Evolutionary conservation across 2,329 filamentous ascomycete genomes (phyloP), one percentile per base, ranked within the genome.

Genomic region (Truncatella angustata): DNA sequence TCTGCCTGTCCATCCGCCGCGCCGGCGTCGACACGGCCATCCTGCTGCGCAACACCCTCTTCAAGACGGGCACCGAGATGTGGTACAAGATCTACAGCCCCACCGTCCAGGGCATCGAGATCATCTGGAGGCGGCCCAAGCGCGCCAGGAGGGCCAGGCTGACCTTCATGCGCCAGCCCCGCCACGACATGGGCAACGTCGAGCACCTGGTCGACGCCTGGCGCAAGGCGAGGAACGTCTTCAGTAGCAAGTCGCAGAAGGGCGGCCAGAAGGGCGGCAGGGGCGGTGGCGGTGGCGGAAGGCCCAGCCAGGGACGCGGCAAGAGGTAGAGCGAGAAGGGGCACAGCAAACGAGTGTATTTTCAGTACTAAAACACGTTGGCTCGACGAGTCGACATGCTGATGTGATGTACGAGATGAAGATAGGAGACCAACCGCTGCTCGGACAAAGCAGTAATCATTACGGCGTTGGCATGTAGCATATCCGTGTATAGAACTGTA

Each of bases 51-150:
- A 93, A 93, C 63, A 86, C 95, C 67, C 75, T 99, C 62, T 92
- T 90, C 60, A 84, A 89, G 62, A 84, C 95, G 5, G 90, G 90
- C 55, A 90, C 96, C 54, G 94, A 99, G 81, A 94, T 96, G 90
- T 96, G 91, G 86, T 91, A 89, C 73, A 99, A 99, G 79, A 79
- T 97, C 54, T 97, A 94, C 77, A 90, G 85, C 66, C 93, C 93
- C 55, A 88, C 90, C 66, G 87, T 97, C 28, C 85, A 88, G 67
- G 90, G 90, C 58, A 91, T 99, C 65, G 93, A 99, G 74, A 87
- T 99, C 62, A 89, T 97, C 70, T 90, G 96, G 82, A 80, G 93
- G 63, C 81, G 84, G 58, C 80, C 83, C 66, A 94, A 91, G 86
- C 84, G 91, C 70, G 90, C 91, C 59, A 86, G 92, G 68, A 84